Conservation (phyloP, 2,329 filamentous ascomycete species). For the Ascochyta fabae region DNA sequence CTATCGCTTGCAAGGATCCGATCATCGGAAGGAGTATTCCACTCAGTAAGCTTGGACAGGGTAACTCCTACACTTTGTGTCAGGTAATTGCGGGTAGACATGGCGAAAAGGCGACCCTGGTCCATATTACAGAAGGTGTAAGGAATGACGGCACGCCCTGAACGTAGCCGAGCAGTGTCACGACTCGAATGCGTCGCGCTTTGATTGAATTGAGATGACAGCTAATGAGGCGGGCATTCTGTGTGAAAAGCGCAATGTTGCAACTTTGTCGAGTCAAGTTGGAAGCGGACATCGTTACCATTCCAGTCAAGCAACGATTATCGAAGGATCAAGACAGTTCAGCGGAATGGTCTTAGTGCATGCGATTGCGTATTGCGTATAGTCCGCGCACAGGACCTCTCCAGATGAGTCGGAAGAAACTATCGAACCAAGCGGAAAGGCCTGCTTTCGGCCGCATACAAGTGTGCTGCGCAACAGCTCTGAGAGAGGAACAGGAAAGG, state of each 20-base stretch:
- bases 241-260: constrained; percentile 6
- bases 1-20: constrained; percentile 10
- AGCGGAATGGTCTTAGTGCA: constrained; percentile 24
- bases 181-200: constrained; percentile 14
- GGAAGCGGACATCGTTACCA: constrained; percentile 8
- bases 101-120: constrained; percentile 4
- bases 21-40: background rate
- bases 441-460: constrained; percentile 22
- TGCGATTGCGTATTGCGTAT: constrained; percentile 20
- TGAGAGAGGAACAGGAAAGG: constrained; percentile 24
- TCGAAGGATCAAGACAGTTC: constrained; percentile 20
- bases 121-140: constrained; percentile 4
- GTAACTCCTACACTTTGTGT: constrained; percentile 10
- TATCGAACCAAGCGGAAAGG: constrained; percentile 17
- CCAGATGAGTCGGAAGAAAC: constrained; percentile 13
- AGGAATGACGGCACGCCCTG: constrained; percentile 3
- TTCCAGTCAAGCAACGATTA: constrained; percentile 7
- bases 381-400: constrained; percentile 7
- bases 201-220: constrained; percentile 11
- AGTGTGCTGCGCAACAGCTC: constrained; percentile 17
- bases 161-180: constrained; percentile 6
- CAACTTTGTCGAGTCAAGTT: background rate
- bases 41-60: background rate
- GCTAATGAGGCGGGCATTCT: constrained; percentile 4
- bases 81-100: constrained; percentile 6